Evolutionary conservation across 2,329 filamentous ascomycete species (phyloP).

Genomic region (Sarocladiaceae sp.): DNA sequence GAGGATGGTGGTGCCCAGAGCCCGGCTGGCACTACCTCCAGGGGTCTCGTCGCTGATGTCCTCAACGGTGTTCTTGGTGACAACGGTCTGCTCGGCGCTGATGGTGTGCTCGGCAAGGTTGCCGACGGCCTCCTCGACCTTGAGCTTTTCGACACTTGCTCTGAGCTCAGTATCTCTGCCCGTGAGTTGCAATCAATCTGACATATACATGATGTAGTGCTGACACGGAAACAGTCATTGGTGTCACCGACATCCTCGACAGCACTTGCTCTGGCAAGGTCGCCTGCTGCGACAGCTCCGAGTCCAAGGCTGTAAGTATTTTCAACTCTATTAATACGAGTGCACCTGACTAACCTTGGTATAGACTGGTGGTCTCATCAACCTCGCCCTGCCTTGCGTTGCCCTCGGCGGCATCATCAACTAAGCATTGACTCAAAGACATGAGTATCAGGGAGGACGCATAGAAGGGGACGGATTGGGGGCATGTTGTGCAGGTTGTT

Average conservation of each 20-base stretch:
- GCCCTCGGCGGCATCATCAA: background rate
- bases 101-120: background rate
- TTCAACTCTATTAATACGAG: background rate
- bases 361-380: slow-evolving; percentile 4
- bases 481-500: background rate
- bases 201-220: background rate
- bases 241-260: background rate
- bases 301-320: slow-evolving; percentile 1
- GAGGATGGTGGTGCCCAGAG: background rate
- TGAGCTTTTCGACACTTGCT: background rate
- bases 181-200: background rate
- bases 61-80: background rate
- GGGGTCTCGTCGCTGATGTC: background rate
- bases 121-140: slow-evolving; percentile 2
- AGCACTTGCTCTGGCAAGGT: slow-evolving; percentile 1
- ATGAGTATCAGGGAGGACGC: background rate
- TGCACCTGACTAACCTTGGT: background rate
- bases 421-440: background rate
- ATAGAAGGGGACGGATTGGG: background rate
- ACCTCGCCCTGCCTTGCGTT: slow-evolving; percentile 2
- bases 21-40: too few species aligned
- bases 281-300: background rate
- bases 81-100: background rate
- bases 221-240: background rate
- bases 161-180: background rate